Evolutionary conservation across 345 rosid genomes (phyloP).

Genomic region (Murraya koenigii): DNA sequence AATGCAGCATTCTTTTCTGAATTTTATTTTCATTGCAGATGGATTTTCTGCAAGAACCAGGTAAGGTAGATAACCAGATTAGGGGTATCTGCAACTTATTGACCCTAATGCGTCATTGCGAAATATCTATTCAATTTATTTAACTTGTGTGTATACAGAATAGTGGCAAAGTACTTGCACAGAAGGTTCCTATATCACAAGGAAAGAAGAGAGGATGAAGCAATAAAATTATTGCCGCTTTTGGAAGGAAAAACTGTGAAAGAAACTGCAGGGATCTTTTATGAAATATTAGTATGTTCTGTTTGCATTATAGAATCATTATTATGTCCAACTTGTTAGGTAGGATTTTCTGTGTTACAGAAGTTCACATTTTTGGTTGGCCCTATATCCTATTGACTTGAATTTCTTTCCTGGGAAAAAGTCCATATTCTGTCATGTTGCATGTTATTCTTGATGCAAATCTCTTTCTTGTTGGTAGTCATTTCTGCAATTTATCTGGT

Average conservation of each 20-base stretch:
- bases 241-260: conserved; percentile 54
- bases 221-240: conserved; percentile 43
- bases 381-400: background rate
- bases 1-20: conserved; percentile 13
- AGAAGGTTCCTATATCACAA: conserved; percentile 35
- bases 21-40: conserved; percentile 43
- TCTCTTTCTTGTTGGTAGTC: background rate
- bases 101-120: background rate
- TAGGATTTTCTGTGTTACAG: background rate
- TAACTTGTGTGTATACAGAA: conserved; percentile 40
- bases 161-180: conserved; percentile 45
- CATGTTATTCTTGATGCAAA: background rate
- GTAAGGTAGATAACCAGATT: conserved; percentile 19
- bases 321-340: background rate
- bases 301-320: background rate
- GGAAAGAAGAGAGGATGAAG: conserved; percentile 45
- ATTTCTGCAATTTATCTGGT: background rate
- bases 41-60: conserved; percentile 31
- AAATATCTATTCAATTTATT: conserved; percentile 7
- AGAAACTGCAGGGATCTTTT: conserved; percentile 71
- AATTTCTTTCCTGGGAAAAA: background rate
- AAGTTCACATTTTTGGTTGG: background rate
- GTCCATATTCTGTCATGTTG: background rate
- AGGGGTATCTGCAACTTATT: background rate
- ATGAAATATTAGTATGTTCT: conserved; percentile 73